Evolutionary conservation across 2,329 filamentous ascomycete genomes (phyloP), one percentile per base, ranked within the genome.

Genomic region (Dactylellina leptospora): DNA sequence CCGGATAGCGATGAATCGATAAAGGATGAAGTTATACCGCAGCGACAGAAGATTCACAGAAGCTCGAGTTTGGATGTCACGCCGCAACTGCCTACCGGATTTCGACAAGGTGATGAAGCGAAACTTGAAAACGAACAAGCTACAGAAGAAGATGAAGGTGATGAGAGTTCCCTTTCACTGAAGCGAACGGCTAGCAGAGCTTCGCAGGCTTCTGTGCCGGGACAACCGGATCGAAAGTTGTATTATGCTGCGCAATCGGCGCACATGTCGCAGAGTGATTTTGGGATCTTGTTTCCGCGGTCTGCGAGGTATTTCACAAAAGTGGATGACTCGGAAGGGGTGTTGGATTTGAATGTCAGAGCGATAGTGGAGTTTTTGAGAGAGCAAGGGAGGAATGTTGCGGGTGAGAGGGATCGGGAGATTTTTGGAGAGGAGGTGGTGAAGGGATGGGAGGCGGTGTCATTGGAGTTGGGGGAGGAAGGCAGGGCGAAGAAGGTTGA

Each of bases 181-280:
- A 33, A 36, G 33, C 42, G 56, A 38, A 71, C 56, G 4, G 50
- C 55, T 6, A 63, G 66, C 16, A 45, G 38, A 16, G 54, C 27
- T 25, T 63, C 69, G n/a, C 68, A 63, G 30, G 33, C 13, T 13
- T 64, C 68, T 8, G 25, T 55, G 2, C 55, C 47, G 2, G 59
- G 54, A n/a, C 45, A 66, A 59, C 78, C 77, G 1, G 78, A 79
- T 62, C 88, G 91, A 3, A 85, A 88, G 75, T 86, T 93, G 77
- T 96, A 90, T 81, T 93, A 91, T 78, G 87, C 91, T 1, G 78
- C 83, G 11, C 82, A 85, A 45, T 90, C 88, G n/a, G 90, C 91
- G 0, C 92, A 96, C 78, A 84, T 96, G 23, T 91, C 85, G 66
- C 92, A 96, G 79, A 90, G 87, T 18, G 92, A 96, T 77, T 96